Conservation (phyloP, 179 eudicot genomes). For the Spergularia azorica region DNA sequence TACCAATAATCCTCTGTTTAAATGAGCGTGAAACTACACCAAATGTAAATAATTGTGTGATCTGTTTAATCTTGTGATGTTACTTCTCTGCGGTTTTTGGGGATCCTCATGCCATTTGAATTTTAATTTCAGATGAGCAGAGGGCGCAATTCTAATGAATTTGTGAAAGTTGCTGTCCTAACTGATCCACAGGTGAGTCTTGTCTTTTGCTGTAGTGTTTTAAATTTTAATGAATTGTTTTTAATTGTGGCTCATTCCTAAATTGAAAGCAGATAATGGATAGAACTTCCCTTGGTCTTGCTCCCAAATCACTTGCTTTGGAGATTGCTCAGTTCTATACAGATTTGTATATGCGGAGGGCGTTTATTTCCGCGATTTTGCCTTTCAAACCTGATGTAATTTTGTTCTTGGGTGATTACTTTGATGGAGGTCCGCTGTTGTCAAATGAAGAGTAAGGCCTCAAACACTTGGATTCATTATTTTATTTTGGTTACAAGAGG, state of each 20-base stretch:
- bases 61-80: neutral
- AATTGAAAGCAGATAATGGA: slow-evolving; percentile 72
- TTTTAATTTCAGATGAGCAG: slow-evolving; percentile 43
- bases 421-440: slow-evolving; percentile 77
- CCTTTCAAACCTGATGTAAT: slow-evolving; percentile 83
- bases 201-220: slow-evolving; percentile 6
- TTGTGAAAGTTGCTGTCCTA: slow-evolving; percentile 78
- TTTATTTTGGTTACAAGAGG: neutral
- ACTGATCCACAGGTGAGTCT: slow-evolving; percentile 88
- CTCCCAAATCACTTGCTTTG: slow-evolving; percentile 73
- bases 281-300: slow-evolving; percentile 68
- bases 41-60: no score
- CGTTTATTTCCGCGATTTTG: slow-evolving; percentile 63
- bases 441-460: slow-evolving; percentile 80
- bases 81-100: neutral
- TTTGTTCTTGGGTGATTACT: slow-evolving; percentile 88
- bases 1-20: no score
- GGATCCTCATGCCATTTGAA: slow-evolving; percentile 17
- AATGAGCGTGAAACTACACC: neutral
- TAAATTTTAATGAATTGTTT: no score
- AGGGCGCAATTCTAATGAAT: slow-evolving; percentile 41
- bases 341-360: slow-evolving; percentile 89
- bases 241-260: slow-evolving; percentile 4
- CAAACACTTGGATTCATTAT: slow-evolving; percentile 11
- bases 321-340: slow-evolving; percentile 84